Evolutionary conservation across 129 eudicot genomes (phyloP).

Genomic region (Centrapalus pauciflorus): DNA sequence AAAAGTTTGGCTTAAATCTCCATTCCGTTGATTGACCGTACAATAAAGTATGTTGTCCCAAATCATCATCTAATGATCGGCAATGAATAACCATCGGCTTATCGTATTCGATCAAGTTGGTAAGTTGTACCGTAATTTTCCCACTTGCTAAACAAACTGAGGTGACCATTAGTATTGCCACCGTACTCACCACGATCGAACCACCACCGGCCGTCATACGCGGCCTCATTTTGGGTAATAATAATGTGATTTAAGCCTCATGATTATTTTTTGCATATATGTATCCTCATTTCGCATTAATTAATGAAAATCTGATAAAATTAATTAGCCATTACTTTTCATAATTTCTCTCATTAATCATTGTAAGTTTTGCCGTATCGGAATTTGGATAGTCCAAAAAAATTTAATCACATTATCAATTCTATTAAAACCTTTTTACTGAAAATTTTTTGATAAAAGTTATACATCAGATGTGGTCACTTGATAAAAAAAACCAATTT

Average conservation of each 20-base stretch:
- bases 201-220: slow-evolving; percentile 3
- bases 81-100: slow-evolving; percentile 15
- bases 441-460: too few species aligned
- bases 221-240: not conserved
- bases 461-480: too few species aligned
- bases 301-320: slow-evolving; percentile 4
- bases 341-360: slow-evolving; percentile 10
- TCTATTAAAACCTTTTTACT: too few species aligned
- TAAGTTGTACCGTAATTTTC: slow-evolving; percentile 15
- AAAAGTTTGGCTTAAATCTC: slow-evolving; percentile 31
- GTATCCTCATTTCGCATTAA: slow-evolving; percentile 7
- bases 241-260: not conserved
- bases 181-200: not conserved
- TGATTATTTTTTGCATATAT: not conserved
- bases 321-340: slow-evolving; percentile 7
- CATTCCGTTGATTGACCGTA: slow-evolving; percentile 24
- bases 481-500: too few species aligned
- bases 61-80: slow-evolving; percentile 26
- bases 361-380: slow-evolving; percentile 9
- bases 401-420: not conserved
- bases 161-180: not conserved
- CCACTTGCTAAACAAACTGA: slow-evolving; percentile 11
- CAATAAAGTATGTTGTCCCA: slow-evolving; percentile 16
- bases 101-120: slow-evolving; percentile 24
- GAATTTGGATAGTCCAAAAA: slow-evolving; percentile 24